Evolutionary conservation across 1,284 basidiomycete species (phyloP).

Genomic region (Inonotus hispidus): DNA sequence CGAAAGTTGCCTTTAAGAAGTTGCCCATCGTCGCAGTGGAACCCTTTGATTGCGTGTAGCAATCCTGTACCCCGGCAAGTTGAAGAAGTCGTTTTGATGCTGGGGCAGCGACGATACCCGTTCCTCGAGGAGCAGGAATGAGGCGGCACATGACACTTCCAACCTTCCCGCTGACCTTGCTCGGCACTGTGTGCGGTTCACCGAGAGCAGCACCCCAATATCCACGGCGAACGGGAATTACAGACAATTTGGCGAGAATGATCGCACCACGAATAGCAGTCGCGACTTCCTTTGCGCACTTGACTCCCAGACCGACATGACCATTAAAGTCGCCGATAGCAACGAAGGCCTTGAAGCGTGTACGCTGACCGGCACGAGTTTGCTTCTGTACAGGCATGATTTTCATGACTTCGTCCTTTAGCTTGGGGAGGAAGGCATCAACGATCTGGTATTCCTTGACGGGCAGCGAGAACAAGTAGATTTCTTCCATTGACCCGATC

Average conservation of each 20-base stretch:
- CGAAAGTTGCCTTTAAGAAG: slow-evolving; percentile 99
- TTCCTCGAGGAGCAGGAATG: slow-evolving; percentile 97
- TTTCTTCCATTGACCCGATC: slow-evolving; percentile 99
- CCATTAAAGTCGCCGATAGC: slow-evolving; percentile 99
- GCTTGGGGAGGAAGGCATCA: slow-evolving; percentile 95
- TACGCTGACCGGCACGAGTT: slow-evolving; percentile 99
- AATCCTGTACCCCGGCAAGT: slow-evolving; percentile 95
- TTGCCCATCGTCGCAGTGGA: slow-evolving; percentile 99
- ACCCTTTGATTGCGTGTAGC: slow-evolving; percentile 95
- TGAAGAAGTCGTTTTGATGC: slow-evolving; percentile 96
- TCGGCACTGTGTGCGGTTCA: slow-evolving; percentile 98
- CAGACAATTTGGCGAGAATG: slow-evolving; percentile 92
- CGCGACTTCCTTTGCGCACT: slow-evolving; percentile 99
- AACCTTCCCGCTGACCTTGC: slow-evolving; percentile 97
- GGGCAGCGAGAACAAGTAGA: slow-evolving; percentile 99
- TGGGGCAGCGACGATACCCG: slow-evolving; percentile 98
- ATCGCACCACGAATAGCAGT: slow-evolving; percentile 99
- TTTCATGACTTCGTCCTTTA: slow-evolving; percentile 99
- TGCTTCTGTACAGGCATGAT: slow-evolving; percentile 99
- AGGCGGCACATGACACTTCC: slow-evolving; percentile 99
- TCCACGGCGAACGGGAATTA: slow-evolving; percentile 95
- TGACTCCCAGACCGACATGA: slow-evolving; percentile 98
- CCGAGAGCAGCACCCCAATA: slow-evolving; percentile 99
- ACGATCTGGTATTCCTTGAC: slow-evolving; percentile 99
- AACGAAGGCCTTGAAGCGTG: slow-evolving; percentile 99